Conservation (phyloP, 208 protist genomes). For the Leishmania arabica region DNA sequence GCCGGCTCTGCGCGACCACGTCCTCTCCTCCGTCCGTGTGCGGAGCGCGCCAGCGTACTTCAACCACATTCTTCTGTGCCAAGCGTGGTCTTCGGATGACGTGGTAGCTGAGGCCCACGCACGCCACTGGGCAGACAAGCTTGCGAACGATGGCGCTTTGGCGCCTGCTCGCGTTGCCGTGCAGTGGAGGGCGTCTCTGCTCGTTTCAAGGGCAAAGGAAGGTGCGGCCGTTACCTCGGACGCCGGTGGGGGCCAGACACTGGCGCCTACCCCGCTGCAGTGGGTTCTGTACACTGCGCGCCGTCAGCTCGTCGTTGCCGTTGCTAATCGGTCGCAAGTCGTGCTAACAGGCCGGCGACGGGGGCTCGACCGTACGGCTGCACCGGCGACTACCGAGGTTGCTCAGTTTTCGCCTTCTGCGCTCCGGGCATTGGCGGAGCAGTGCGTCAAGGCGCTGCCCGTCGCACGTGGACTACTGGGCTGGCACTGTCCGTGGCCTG, state of each 20-base stretch:
- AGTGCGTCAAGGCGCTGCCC: constrained; percentile 34
- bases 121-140: neutral
- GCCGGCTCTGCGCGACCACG: neutral
- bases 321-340: constrained; percentile 41
- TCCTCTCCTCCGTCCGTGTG: neutral
- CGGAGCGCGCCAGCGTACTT: constrained; percentile 14
- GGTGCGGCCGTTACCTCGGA: neutral
- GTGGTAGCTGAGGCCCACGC: neutral
- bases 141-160: neutral
- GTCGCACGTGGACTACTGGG: constrained; percentile 24
- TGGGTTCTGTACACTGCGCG: constrained; percentile 45
- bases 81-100: constrained; percentile 9
- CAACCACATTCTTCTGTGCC: constrained; percentile 9
- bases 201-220: neutral
- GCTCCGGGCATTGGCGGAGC: constrained; percentile 15
- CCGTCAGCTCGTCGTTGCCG: constrained; percentile 40
- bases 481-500: constrained; percentile 37
- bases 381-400: neutral
- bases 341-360: constrained; percentile 17
- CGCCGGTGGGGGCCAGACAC: constrained; percentile 2
- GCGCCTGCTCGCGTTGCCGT: constrained; percentile 21
- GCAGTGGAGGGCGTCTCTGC: constrained; percentile 19
- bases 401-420: neutral
- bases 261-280: constrained; percentile 34
- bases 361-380: neutral